Base-by-base conservation (phyloP, 129 eudicot genomes). In the Silybum marianum region DNA sequence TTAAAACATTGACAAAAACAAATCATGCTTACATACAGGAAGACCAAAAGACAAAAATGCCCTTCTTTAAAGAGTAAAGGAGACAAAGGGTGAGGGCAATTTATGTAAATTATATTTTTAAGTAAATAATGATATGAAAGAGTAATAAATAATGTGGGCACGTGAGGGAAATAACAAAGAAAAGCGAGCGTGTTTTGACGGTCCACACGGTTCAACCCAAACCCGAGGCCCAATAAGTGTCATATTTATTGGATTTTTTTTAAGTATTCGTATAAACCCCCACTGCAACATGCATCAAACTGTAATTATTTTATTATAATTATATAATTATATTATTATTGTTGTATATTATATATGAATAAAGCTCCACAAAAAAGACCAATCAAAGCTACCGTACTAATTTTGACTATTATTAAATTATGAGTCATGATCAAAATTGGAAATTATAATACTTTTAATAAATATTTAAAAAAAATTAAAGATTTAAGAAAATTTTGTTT, bases 161-260 rank as follows among this genome's bases (percentile, higher is more conserved):
- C 80, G 75, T 81, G 80, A 28, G 80, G 46, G 2, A 39, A 69
- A 10, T 44, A 44, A 44, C 5, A 44, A 44, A 11, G 54, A 44
- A 44, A 36, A 36, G 51, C 13, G 48, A 71, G 46, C 85, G 69
- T 74, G 85, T 81, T 66, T 65, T 65, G 68, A 38, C 73, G 21
- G 75, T 74, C 70, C 24, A 81, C 85, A 74, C 85, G 80, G 69
- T 74, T 65, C 28, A 12, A 16, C 26, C 60, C 42, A 38, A 66
- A 23, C 68, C 68, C 14, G 40, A 34, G 12, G 36, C 60, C 10
- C 66, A 44, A 44, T 44, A 9, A 75, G n/a, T 75, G 5, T 40
- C 5, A 54, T 32, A 46, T 28, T 23, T 58, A 51, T 30, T 54
- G 36, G 8, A 44, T 7, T 8, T 46, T 2, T 46, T 40, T 66